Conservation (phyloP, 1,139 yeast genomes). For the Geotrichum aggregatum region DNA sequence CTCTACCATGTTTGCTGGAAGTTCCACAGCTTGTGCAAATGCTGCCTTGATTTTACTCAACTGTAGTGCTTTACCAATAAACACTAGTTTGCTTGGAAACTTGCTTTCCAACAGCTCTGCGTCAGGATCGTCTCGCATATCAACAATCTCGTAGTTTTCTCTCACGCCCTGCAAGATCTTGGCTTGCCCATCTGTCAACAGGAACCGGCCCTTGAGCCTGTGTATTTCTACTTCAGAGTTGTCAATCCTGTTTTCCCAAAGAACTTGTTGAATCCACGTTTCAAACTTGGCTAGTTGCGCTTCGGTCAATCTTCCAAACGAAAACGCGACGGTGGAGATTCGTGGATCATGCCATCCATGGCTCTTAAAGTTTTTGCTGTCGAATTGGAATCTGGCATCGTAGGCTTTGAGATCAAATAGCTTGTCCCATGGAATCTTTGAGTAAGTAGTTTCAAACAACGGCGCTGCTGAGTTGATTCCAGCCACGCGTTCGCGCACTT, state of each 20-base stretch:
- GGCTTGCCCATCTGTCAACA: slow-evolving; percentile 43
- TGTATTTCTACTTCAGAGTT: slow-evolving; percentile 57
- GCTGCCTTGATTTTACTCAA: slow-evolving; percentile 18
- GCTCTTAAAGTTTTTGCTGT: slow-evolving; percentile 13
- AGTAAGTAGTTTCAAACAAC: slow-evolving; percentile 62
- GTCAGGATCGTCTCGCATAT: slow-evolving; percentile 46
- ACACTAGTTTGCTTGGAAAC: slow-evolving; percentile 55
- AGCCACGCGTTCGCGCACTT: slow-evolving; percentile 42
- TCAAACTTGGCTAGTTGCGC: slow-evolving; percentile 48
- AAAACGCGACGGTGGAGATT: slow-evolving; percentile 58
- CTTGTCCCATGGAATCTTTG: slow-evolving; percentile 59
- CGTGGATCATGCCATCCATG: slow-evolving; percentile 37
- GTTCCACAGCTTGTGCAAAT: slow-evolving; percentile 2
- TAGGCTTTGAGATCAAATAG: slow-evolving; percentile 81
- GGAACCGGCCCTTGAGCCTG: slow-evolving; percentile 72
- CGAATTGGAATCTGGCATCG: slow-evolving; percentile 39
- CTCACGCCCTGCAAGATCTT: slow-evolving; percentile 87
- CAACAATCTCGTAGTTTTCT: slow-evolving; percentile 79
- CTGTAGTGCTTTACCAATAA: slow-evolving; percentile 69
- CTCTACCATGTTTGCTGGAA: slow-evolving; percentile 5
- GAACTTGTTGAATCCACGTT: slow-evolving; percentile 54
- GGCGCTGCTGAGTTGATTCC: slow-evolving; percentile 69
- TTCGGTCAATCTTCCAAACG: slow-evolving; percentile 46
- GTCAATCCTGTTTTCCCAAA: slow-evolving; percentile 59
- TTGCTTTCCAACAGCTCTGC: slow-evolving; percentile 36